Percentiles rank a stretch among this genome's conserved stretches.
Conservation (phyloP, 345 rosid genomes). For the Gynandropsis gynandra region DNA sequence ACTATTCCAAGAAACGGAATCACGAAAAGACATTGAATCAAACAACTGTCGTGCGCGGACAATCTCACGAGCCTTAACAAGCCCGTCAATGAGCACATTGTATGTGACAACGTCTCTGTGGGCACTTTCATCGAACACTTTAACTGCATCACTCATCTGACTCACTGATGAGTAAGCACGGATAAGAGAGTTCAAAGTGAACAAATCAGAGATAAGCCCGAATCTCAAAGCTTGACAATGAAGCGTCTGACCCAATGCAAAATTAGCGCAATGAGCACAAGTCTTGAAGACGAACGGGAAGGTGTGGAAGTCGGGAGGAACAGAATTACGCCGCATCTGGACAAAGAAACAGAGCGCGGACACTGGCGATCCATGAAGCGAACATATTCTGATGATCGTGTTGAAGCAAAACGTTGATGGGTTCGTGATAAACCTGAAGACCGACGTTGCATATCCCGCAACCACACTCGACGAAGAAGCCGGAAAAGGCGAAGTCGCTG, state of each 20-base stretch:
- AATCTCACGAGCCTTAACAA: conserved; percentile 44
- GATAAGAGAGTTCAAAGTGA: conserved; percentile 44
- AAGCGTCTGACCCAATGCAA: conserved; percentile 29
- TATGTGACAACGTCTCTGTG: conserved; percentile 49
- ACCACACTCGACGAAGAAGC: conserved; percentile 6
- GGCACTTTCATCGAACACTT: conserved; percentile 46
- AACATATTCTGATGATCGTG: conserved; percentile 39
- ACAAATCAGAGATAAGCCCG: conserved; percentile 51
- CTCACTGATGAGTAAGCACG: conserved; percentile 24
- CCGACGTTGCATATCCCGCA: conserved; percentile 32
- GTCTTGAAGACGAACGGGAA: conserved; percentile 65
- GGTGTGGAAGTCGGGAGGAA: conserved; percentile 53
- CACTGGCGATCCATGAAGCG: conserved; percentile 44
- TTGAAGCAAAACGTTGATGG: conserved; percentile 61
- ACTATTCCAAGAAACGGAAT: conserved; percentile 65
- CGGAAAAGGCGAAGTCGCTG: conserved; percentile 12
- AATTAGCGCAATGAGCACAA: conserved; percentile 31
- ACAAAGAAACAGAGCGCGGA: conserved; percentile 44
- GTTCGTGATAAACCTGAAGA: conserved; percentile 35
- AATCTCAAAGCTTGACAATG: conserved; percentile 45
- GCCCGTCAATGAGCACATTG: conserved; percentile 54
- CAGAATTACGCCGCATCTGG: conserved; percentile 45
- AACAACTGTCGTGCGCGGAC: conserved; percentile 43
- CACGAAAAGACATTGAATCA: conserved; percentile 48
- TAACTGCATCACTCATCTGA: conserved; percentile 24